These are phyloP conservation scores for Gynochthodes officinalis DNA, from an alignment of 257 asterid genomes.

Conservation along the genomic window DNA sequence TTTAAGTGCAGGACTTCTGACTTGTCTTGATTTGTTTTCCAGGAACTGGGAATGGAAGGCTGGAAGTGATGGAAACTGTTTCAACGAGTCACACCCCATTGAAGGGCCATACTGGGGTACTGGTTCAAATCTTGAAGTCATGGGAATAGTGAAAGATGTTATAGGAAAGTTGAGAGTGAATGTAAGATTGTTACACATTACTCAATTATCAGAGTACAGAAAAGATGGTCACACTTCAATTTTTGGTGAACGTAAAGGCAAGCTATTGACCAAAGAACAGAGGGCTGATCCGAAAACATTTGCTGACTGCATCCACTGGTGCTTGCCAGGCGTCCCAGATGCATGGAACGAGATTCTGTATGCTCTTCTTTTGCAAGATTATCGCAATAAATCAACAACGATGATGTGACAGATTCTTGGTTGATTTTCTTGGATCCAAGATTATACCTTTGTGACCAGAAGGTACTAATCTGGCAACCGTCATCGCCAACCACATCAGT, in stretches of 20 bases:
- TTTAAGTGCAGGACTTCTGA: too few relatives aligned
- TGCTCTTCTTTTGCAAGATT: constrained; percentile 69
- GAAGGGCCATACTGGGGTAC: constrained; percentile 74
- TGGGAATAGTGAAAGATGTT: constrained; percentile 55
- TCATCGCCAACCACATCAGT: too few relatives aligned
- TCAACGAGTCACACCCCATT: constrained; percentile 59
- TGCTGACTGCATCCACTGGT: constrained; percentile 99
- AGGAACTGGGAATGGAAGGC: constrained; percentile 97
- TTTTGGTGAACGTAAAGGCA: constrained; percentile 74
- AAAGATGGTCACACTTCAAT: constrained; percentile 81
- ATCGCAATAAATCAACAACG: constrained; percentile 20
- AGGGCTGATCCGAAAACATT: constrained; percentile 57
- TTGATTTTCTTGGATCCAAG: too few relatives aligned
- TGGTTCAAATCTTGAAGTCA: constrained; percentile 71
- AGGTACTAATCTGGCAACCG: too few relatives aligned
- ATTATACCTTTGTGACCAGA: too few relatives aligned
- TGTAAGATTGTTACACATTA: constrained; percentile 61
- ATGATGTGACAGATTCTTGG: background rate
- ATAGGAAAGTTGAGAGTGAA: constrained; percentile 34
- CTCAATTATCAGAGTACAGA: constrained; percentile 77
- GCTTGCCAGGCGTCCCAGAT: constrained; percentile 94
- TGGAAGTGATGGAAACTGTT: constrained; percentile 80
- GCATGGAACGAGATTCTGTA: constrained; percentile 79
- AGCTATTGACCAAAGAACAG: constrained; percentile 71
- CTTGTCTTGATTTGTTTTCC: constrained; percentile 16